Percentiles rank a stretch among this genome's conserved stretches.
Conservation (phyloP, 1,139 yeast genomes). For the Hanseniaspora gamundiae region DNA sequence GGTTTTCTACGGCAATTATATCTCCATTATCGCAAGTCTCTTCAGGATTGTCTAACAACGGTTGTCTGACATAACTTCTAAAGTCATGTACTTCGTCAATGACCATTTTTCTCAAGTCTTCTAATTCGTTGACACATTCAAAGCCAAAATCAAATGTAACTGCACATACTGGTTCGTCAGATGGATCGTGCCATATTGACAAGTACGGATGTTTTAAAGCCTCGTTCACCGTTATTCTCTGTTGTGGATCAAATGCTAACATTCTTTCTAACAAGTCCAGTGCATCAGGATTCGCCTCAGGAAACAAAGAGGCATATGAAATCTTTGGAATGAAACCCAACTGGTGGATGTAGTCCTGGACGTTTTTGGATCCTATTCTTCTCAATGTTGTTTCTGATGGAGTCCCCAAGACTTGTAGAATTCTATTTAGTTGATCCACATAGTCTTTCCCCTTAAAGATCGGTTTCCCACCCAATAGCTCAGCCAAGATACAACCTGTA, state of each 20-base stretch:
- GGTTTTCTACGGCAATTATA: no score
- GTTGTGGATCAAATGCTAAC: conserved; percentile 79
- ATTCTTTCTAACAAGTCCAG: conserved; percentile 69
- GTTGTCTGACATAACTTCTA: conserved; percentile 70
- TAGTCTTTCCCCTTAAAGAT: conserved; percentile 90
- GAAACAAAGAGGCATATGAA: conserved; percentile 63
- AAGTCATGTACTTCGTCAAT: conserved; percentile 71
- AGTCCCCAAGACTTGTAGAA: conserved; percentile 75
- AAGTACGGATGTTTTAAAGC: conserved; percentile 86
- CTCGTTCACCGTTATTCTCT: conserved; percentile 77
- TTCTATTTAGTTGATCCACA: conserved; percentile 88
- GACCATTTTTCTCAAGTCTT: conserved; percentile 63
- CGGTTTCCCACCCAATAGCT: conserved; percentile 83
- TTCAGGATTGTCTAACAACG: conserved; percentile 38
- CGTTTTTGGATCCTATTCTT: conserved; percentile 78
- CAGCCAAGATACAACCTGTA: conserved; percentile 93
- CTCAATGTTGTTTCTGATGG: conserved; percentile 76
- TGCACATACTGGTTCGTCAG: conserved; percentile 83
- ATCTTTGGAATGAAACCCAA: conserved; percentile 75
- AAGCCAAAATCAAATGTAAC: conserved; percentile 79
- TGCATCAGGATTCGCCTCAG: conserved; percentile 79
- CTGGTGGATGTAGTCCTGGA: conserved; percentile 84
- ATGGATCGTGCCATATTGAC: conserved; percentile 91
- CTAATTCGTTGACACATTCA: conserved; percentile 76
- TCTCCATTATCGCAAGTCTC: no score